phyloP scores from a whole-genome alignment of 306 rosid genomes.

The Betula pendula region DNA sequence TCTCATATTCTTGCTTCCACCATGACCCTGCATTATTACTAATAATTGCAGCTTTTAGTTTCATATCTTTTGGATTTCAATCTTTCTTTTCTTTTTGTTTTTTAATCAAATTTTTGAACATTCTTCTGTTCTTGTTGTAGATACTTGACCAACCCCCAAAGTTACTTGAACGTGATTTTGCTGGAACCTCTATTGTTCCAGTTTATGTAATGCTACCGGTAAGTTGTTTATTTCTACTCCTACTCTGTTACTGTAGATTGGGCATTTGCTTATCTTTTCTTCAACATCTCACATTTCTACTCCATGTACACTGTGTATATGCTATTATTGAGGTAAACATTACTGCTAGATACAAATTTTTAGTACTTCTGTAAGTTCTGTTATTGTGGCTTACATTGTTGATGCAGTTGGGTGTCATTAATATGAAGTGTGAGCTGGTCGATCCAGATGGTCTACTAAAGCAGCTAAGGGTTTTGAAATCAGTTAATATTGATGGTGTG shows the following conservation, averaged over 20 bases:
- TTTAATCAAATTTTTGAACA: conserved; percentile 22
- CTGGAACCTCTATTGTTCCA: conserved; percentile 78
- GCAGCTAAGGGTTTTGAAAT: conserved; percentile 85
- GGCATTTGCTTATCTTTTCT: conserved; percentile 23
- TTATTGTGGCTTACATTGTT: conserved; percentile 28
- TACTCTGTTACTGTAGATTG: conserved; percentile 17
- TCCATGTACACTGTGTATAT: neutral
- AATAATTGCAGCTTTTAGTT: neutral
- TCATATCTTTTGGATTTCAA: neutral
- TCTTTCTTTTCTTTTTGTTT: conserved; percentile 20
- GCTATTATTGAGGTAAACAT: neutral
- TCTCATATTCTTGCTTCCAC: neutral
- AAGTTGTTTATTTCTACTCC: conserved; percentile 36
- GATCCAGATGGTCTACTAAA: conserved; percentile 87
- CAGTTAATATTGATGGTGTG: conserved; percentile 78
- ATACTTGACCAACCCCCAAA: conserved; percentile 52
- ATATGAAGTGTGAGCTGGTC: conserved; percentile 90
- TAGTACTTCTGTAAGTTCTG: conserved; percentile 12
- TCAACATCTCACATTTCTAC: conserved; percentile 14
- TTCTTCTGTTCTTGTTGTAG: conserved; percentile 43
- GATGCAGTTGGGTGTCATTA: conserved; percentile 82
- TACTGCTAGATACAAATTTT: conserved; percentile 22
- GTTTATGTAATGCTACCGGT: conserved; percentile 93
- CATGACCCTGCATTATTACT: neutral
- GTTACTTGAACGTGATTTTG: conserved; percentile 71